Base-by-base conservation (phyloP, 176 grass and related monocot genomes). In the Hordeum vulgare region DNA sequence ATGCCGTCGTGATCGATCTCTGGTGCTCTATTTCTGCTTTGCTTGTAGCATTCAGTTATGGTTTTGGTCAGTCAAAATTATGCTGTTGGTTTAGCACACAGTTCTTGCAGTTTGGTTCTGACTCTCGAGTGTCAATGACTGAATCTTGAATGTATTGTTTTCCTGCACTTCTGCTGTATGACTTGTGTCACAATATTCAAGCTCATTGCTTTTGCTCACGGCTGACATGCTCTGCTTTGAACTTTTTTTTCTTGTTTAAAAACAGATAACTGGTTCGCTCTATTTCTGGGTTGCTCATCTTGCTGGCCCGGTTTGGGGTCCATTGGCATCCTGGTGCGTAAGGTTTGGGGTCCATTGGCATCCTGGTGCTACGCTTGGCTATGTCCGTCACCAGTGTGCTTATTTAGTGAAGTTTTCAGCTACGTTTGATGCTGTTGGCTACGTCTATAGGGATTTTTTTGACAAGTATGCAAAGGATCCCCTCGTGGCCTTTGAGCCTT, bases 281-380 rank as follows among this genome's bases (percentile, higher is more conserved):
- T 98, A 98, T 80, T 98, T 98, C 51, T 98, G 96, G 96, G 96
- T 93, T 86, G 96, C 96, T 74, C 96, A 98, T 80, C 85, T 99
- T 69, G 96, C 96, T 14, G 93, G 93, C 8, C 96, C 96, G 24
- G 90, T 87, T 14, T 99, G 96, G 93, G 96, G 96, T 29, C 96
- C 96, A 0, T 90, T 99, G 62, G 96, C 96, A 34, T 99, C 96
- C 9, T 99, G 96, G 96, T 99, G 96, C 64, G n/a, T n/a, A n/a
- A n/a, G n/a, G n/a, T n/a, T n/a, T n/a, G n/a, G n/a, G n/a, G n/a
- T n/a, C n/a, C n/a, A n/a, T n/a, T n/a, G n/a, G n/a, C n/a, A n/a
- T n/a, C n/a, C n/a, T n/a, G n/a, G n/a, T n/a, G n/a, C n/a, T n/a
- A n/a, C n/a, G n/a, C n/a, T n/a, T n/a, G n/a, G n/a, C n/a, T n/a